These are phyloP conservation scores for Psidium guajava DNA, from an alignment of 345 rosid genomes.

Conservation along the genomic window DNA sequence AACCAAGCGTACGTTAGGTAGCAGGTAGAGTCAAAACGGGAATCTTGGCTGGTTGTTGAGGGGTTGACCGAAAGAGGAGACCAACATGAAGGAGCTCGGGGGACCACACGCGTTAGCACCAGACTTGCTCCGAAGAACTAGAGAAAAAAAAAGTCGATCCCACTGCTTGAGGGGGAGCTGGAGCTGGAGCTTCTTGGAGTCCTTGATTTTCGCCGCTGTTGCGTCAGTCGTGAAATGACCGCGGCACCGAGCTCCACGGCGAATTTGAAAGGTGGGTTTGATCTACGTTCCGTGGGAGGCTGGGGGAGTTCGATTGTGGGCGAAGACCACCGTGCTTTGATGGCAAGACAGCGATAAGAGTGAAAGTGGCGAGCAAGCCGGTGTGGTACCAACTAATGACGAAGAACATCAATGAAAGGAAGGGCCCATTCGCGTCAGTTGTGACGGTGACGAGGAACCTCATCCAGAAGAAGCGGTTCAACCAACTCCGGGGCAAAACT, in stretches of 20 bases:
- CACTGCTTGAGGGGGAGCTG: neutral
- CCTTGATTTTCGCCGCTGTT: neutral
- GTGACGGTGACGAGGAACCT: slow-evolving; percentile 63
- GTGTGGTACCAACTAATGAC: slow-evolving; percentile 44
- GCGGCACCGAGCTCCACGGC: slow-evolving; percentile 45
- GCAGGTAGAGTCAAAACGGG: too few relatives aligned
- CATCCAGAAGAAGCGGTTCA: slow-evolving; percentile 80
- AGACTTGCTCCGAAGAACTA: neutral
- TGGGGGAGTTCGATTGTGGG: slow-evolving; percentile 44
- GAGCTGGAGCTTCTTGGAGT: neutral
- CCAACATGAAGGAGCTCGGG: too few relatives aligned
- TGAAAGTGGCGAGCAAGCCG: slow-evolving; percentile 31
- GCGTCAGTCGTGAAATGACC: neutral
- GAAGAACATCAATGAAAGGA: slow-evolving; percentile 92
- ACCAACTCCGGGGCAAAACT: slow-evolving; percentile 92
- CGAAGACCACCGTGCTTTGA: slow-evolving; percentile 30
- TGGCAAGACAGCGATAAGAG: slow-evolving; percentile 22
- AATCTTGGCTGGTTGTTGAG: too few relatives aligned
- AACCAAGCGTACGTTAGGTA: too few relatives aligned
- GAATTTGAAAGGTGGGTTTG: slow-evolving; percentile 24
- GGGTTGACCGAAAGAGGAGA: too few relatives aligned
- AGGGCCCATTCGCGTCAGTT: slow-evolving; percentile 74
- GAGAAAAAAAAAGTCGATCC: neutral
- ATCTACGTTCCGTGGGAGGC: slow-evolving; percentile 39
- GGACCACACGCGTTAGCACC: neutral